Evolutionary conservation across 805 yeast genomes (phyloP).

Genomic region (Yarrowia keelungensis): DNA sequence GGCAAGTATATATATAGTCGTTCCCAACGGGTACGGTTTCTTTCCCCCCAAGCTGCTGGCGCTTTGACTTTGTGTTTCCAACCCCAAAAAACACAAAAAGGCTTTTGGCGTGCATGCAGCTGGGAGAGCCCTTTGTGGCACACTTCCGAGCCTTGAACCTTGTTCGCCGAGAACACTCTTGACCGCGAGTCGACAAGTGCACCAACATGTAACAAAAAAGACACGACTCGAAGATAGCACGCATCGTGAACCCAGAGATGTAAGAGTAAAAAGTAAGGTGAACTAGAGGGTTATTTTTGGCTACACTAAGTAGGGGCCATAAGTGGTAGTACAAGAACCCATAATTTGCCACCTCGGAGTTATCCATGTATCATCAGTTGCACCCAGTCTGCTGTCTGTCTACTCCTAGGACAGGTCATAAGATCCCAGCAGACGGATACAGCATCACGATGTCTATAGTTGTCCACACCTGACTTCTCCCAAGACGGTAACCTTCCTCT

Average conservation of each 20-base stretch:
- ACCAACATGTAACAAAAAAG: background rate
- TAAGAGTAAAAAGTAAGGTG: background rate
- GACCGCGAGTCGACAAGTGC: background rate
- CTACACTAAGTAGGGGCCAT: background rate
- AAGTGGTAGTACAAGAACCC: too few relatives aligned
- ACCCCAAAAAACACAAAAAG: constrained; percentile 9
- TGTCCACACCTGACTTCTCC: constrained; percentile 12
- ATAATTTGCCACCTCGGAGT: too few relatives aligned
- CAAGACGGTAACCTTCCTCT: constrained; percentile 9
- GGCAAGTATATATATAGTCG: constrained; percentile 10
- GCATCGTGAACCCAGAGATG: background rate
- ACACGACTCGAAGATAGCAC: background rate
- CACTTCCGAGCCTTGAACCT: constrained; percentile 14
- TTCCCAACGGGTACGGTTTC: background rate
- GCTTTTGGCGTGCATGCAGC: constrained; percentile 11
- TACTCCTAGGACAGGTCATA: background rate
- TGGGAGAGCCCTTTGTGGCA: background rate
- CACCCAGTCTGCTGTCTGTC: too few relatives aligned
- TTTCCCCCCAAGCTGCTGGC: background rate
- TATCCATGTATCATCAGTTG: too few relatives aligned
- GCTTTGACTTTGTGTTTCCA: constrained; percentile 8
- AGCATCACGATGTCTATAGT: too few relatives aligned
- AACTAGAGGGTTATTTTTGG: background rate
- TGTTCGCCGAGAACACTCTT: background rate
- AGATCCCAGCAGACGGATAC: background rate